Evolutionary conservation across 2,329 filamentous ascomycete species (phyloP), one percentile per base, ranked within the genome.

Genomic region (Coniochaeta sp.): DNA sequence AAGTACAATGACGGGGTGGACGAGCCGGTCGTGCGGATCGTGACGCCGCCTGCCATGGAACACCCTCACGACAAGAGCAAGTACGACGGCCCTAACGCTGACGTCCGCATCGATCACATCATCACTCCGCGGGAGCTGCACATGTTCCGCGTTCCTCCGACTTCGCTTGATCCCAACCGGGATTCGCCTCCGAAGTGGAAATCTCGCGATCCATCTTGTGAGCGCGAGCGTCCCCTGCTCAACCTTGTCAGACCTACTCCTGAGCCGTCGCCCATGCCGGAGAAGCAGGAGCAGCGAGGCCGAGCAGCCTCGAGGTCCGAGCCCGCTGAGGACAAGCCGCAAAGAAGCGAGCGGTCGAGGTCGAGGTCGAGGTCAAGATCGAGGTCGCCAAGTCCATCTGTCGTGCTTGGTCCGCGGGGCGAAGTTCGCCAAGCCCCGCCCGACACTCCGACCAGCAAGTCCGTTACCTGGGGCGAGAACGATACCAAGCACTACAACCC

Each of bases 211-310:
- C 78, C 80, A 55, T 83, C 80, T 19, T 79, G 77, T 59, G 81
- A 83, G 68, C 75, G 81, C 56, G 77, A 83, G 57, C 74, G 85
- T 4, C 85, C 85, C 0, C 67, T 86, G 61, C 71, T 89, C 32
- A 87, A 86, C 65, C 69, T 89, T 50, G 81, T 88, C 56, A 77
- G 78, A 40, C 85, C 86, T 19, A 88, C 85, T 1, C 86, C 86
- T 9, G 66, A 71, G 8, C 74, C 78, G 10, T 82, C 84, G 1
- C 84, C 84, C 0, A 67, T 69, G 17, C 76, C 74, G 3, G 78
- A 80, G 63, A 76, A 75, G 64, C 75, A 75, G 64, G 66, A 62
- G 54, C 4, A 61, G 63, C 42, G 64, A 66, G 28, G 59, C 62
- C 6, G 56, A 60, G 58, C 60, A 7, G 61, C 62, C 14, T 62